Base-by-base conservation (phyloP, 805 yeast genomes). In the Saccharomycopsis sp. region DNA sequence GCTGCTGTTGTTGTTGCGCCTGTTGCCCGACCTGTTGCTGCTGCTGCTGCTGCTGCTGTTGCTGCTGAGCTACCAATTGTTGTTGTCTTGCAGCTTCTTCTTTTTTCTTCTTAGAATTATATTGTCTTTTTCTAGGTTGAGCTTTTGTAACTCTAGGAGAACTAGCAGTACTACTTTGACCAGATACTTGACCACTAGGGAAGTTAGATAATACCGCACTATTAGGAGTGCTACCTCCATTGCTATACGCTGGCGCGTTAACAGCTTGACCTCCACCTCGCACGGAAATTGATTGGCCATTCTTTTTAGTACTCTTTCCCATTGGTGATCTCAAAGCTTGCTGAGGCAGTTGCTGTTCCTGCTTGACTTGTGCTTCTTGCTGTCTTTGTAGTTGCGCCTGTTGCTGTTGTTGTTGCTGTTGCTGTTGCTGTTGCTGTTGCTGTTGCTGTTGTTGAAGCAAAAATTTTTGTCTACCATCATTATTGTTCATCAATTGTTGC, bases 401-500 rank as follows among this genome's bases (percentile, higher is more conserved):
- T 29, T 57, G 53, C 37, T 54, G 61, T 36, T 55, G 49, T 42
- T 57, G 59, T 34, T 58, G 62, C 37, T 57, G 64, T 4, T 53
- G 52, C 35, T 58, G 57, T 23, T 55, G 56, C 50, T 59, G 62
- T 38, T 50, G 53, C 38, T 56, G 61, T 34, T 54, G 54, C 28
- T 53, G 59, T 43, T 59, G 64, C 19, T 14, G 9, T 13, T 26
- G 29, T 26, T 26, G 29, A 9, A 26, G 13, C 8, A 26, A 13
- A 9, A 9, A 13, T 26, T 26, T 8, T 26, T 26, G 29, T 13
- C 13, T 8, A 13, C 13, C 13, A 13, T 9, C 50, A 31, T 35
- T 56, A 32, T 43, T 43, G 9, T 31, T 27, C 34, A 43, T 38
- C 47, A 43, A 24, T 21, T 26, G 40, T 9, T 37, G 42, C 5